Conservation (phyloP, 2,329 filamentous ascomycete species). For the Aspergillus nomiae region DNA sequence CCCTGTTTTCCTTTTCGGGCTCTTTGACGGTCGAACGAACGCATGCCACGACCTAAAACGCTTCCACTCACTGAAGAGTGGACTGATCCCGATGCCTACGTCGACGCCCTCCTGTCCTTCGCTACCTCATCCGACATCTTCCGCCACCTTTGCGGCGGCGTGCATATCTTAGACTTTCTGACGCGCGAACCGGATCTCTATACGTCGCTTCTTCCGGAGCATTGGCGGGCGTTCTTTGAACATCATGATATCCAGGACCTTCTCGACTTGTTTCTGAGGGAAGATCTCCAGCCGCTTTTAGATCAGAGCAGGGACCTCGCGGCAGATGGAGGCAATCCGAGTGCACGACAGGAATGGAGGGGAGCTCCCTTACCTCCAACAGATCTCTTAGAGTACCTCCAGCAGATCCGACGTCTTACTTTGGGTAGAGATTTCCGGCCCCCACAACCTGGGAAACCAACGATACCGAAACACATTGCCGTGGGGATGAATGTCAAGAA, state of each 20-base stretch:
- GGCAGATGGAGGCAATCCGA: conserved; percentile 15
- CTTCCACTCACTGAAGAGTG: conserved; percentile 75
- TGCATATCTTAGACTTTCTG: conserved; percentile 96
- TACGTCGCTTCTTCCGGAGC: conserved; percentile 69
- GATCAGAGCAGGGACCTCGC: conserved; percentile 11
- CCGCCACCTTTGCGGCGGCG: conserved; percentile 89
- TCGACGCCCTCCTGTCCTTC: conserved; percentile 76
- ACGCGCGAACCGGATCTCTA: conserved; percentile 84
- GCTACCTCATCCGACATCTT: conserved; percentile 73
- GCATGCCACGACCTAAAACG: conserved; percentile 52
- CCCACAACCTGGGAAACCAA: conserved; percentile 41
- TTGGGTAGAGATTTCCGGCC: conserved; percentile 64
- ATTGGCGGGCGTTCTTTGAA: conserved; percentile 81
- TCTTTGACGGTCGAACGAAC: conserved; percentile 5
- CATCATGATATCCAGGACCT: conserved; percentile 71
- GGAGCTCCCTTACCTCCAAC: conserved; percentile 48
- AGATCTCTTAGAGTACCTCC: conserved; percentile 71
- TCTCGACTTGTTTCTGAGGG: conserved; percentile 77
- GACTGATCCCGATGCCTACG: conserved; percentile 71
- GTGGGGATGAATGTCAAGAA: conserved; percentile 97
- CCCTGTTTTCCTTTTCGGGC: background rate
- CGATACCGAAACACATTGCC: conserved; percentile 69
- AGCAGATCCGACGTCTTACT: conserved; percentile 68
- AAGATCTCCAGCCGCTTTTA: conserved; percentile 62
- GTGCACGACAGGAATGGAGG: conserved; percentile 41